Percentiles rank a stretch among this genome's conserved stretches.
Conservation (phyloP, 805 yeast species). For the Candida sanyiensis region DNA sequence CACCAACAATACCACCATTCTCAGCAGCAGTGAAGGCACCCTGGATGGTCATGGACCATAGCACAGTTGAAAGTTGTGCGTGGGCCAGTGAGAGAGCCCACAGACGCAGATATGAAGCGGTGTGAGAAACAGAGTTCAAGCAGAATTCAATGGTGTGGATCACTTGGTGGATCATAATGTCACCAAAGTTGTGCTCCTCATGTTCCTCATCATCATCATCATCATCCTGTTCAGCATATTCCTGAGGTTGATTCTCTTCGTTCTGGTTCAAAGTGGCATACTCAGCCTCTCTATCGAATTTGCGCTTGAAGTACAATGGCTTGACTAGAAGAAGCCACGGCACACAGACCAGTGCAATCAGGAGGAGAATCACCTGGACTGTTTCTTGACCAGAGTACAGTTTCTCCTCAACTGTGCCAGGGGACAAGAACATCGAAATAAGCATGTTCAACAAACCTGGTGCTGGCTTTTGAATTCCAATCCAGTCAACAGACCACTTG, state of each 20-base stretch:
- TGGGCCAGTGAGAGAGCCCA: constrained; percentile 99
- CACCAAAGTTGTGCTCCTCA: constrained; percentile 44
- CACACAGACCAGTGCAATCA: constrained; percentile 79
- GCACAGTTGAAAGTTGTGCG: constrained; percentile 88
- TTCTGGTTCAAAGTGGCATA: constrained; percentile 23
- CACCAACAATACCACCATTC: constrained; percentile 50
- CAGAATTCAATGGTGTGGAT: constrained; percentile 98
- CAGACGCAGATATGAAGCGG: constrained; percentile 92
- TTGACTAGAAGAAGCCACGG: constrained; percentile 89
- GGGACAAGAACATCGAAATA: constrained; percentile 91
- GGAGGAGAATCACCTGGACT: constrained; percentile 65
- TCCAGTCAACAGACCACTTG: constrained; percentile 96
- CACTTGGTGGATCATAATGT: constrained; percentile 94
- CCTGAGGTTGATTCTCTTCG: constrained; percentile 28
- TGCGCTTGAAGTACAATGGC: constrained; percentile 65
- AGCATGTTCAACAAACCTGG: constrained; percentile 94
- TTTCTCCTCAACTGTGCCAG: constrained; percentile 80
- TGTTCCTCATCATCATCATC: constrained; percentile 34
- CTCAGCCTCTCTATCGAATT: constrained; percentile 32
- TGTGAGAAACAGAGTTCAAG: constrained; percentile 93
- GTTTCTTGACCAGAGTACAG: constrained; percentile 74
- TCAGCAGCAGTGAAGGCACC: constrained; percentile 55
- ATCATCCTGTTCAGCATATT: constrained; percentile 39
- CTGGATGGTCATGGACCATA: constrained; percentile 82
- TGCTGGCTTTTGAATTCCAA: constrained; percentile 65